phyloP scores from a whole-genome alignment of 2,329 filamentous ascomycete species.

The Epichloe coenophiala region DNA sequence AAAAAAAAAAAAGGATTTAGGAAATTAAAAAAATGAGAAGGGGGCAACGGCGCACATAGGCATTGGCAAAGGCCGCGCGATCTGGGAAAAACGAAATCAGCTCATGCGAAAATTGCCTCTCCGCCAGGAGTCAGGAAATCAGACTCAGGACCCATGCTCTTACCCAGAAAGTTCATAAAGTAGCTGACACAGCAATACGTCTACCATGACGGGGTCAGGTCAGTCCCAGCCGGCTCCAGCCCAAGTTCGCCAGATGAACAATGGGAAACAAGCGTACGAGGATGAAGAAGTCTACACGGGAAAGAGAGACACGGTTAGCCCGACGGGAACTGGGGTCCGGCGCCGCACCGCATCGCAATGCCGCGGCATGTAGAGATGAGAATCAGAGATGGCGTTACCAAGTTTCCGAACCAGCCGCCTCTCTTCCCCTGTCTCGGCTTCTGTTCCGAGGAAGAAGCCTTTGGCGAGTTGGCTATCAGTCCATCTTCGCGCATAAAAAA shows the following conservation, averaged over 20 bases:
- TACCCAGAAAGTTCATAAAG: conserved; percentile 37
- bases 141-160: conserved; percentile 11
- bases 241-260: no score
- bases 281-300: conserved; percentile 33
- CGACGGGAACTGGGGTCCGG: no score
- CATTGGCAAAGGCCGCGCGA: background rate
- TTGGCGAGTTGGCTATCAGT: background rate
- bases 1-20: no score
- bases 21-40: no score
- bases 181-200: conserved; percentile 49
- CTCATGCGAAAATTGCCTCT: conserved; percentile 27
- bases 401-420: background rate
- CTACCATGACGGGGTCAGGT: background rate
- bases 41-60: background rate
- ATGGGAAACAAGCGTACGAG: conserved; percentile 14
- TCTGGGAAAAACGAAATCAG: conserved; percentile 17
- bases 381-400: background rate
- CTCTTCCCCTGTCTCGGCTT: background rate
- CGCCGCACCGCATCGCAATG: background rate
- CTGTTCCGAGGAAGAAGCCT: background rate
- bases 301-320: no score
- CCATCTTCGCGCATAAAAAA: background rate
- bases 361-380: background rate
- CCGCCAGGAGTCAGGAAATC: no score
- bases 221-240: no score